These are phyloP conservation scores for Sequoiadendron giganteum DNA, from an alignment of 75 land plant genomes.

Conservation along the genomic window DNA sequence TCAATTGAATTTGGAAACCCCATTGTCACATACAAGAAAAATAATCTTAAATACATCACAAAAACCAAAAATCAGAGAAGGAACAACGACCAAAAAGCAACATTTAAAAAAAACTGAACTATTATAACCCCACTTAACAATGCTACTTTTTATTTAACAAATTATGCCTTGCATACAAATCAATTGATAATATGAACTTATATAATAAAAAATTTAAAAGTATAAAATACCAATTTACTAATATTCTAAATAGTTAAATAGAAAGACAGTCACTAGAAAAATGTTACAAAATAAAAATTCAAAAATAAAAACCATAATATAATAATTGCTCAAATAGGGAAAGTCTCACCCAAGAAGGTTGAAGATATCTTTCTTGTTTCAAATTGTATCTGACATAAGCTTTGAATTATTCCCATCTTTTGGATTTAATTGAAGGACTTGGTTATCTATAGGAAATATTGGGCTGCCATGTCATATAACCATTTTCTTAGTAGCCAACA, in stretches of 20 bases:
- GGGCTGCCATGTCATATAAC: neutral
- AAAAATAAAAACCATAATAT: neutral
- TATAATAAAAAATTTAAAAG: neutral
- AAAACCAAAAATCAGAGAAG: neutral
- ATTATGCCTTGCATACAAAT: neutral
- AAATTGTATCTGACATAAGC: conserved; percentile 90
- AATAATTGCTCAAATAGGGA: neutral
- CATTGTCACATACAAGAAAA: neutral
- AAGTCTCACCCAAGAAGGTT: conserved; percentile 78
- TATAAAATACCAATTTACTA: neutral
- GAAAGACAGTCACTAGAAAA: neutral
- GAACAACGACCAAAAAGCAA: neutral
- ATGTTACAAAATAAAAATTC: neutral
- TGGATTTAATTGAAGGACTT: conserved; percentile 92
- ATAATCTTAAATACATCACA: neutral
- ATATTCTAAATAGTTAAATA: neutral
- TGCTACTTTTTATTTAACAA: neutral
- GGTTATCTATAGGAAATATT: conserved; percentile 46
- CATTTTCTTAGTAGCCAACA: neutral
- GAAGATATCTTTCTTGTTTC: conserved; percentile 95
- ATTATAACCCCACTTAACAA: neutral
- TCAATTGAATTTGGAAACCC: neutral
- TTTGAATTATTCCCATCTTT: conserved; percentile 89
- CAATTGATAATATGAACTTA: neutral
- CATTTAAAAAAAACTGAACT: neutral